A percentile compares a stretch with the other conserved stretches of the same genome.
These are phyloP conservation scores for Fusarium annulatum DNA, from an alignment of 2,329 filamentous ascomycete genomes.

Conservation along the genomic window DNA sequence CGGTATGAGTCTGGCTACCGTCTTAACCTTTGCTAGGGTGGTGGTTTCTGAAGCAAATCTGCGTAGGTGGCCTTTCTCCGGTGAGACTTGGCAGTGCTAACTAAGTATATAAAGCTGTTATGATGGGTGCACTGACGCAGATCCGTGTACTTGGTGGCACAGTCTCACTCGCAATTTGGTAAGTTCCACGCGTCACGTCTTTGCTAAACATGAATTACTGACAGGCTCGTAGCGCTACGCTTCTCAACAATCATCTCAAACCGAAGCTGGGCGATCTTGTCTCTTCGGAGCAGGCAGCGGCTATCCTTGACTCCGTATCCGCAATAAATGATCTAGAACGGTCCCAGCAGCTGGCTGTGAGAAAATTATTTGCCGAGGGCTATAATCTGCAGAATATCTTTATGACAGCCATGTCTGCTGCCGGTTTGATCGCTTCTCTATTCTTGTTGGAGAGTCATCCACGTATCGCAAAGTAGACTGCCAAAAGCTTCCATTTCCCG, in stretches of 20 bases:
- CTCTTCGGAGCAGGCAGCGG: not conserved
- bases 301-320: not conserved
- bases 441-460: not conserved
- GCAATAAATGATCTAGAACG: not conserved
- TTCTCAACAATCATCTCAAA: not conserved
- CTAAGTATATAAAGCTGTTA: not conserved
- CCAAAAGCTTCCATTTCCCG: fast-evolving
- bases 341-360: not conserved
- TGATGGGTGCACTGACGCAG: constrained; percentile 6
- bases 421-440: not conserved
- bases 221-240: not conserved
- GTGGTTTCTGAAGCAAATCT: not conserved
- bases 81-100: fast-evolving
- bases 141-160: constrained; percentile 9
- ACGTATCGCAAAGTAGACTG: not conserved
- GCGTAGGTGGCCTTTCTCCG: fast-evolving
- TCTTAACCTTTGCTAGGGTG: not conserved
- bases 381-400: constrained; percentile 7
- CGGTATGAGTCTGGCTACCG: not conserved
- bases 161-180: constrained; percentile 6
- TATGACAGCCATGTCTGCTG: not conserved
- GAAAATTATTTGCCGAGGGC: not conserved
- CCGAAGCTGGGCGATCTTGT: not conserved
- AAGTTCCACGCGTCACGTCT: fast-evolving
- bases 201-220: fast-evolving